Percentiles rank a stretch among this genome's conserved stretches.
These are phyloP conservation scores for Gastrolobium bilobum DNA, from an alignment of 306 rosid genomes.

Conservation along the genomic window DNA sequence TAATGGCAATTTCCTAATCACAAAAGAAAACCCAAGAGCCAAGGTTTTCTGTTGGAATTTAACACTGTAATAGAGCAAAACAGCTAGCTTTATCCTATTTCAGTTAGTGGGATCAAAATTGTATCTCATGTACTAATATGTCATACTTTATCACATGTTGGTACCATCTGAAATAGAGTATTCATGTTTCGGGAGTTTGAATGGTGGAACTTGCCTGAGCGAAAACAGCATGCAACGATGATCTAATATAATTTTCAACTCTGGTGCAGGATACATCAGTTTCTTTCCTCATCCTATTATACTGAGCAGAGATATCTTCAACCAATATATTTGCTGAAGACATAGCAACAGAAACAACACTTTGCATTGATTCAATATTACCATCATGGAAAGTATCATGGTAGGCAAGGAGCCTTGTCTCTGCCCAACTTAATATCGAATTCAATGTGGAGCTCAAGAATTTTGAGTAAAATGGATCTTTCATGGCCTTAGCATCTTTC, in stretches of 20 bases:
- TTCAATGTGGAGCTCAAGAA: constrained; percentile 60
- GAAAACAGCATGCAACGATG: constrained; percentile 74
- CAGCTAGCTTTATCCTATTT: no score
- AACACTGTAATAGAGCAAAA: no score
- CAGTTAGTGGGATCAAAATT: no score
- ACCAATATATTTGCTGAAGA: constrained; percentile 70
- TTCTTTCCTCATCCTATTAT: constrained; percentile 60
- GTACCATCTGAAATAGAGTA: not conserved
- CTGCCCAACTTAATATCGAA: constrained; percentile 71
- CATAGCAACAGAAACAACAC: constrained; percentile 68
- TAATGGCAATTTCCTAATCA: not conserved
- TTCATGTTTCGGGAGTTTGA: constrained; percentile 33
- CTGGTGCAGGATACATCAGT: constrained; percentile 55
- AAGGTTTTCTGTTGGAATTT: no score
- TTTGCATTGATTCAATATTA: constrained; percentile 74
- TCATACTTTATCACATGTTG: not conserved
- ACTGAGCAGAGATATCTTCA: constrained; percentile 60
- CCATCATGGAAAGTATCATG: constrained; percentile 63
- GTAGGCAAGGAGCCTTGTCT: constrained; percentile 77
- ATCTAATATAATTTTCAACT: constrained; percentile 77
- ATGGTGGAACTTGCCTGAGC: constrained; percentile 71
- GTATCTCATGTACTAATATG: no score
- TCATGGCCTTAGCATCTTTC: constrained; percentile 57
- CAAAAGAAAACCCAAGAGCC: no score
- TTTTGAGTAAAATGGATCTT: constrained; percentile 60